A percentile compares a stretch with the other conserved stretches of the same genome.
These are phyloP conservation scores for Paraleonurus japonicus DNA, from an alignment of 257 asterid genomes.

Conservation along the genomic window DNA sequence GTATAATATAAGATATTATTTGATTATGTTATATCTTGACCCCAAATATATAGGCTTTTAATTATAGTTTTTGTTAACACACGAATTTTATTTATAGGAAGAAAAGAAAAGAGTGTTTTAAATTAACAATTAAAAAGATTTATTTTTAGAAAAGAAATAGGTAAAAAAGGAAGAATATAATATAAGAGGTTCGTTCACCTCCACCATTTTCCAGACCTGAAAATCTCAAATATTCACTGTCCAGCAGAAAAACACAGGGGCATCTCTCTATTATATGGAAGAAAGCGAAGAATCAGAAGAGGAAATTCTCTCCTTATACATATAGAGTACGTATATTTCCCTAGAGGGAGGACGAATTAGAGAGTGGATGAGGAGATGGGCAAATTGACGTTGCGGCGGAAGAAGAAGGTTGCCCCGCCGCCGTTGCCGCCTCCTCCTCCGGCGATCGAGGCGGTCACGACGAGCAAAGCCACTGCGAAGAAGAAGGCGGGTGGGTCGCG, in stretches of 20 bases:
- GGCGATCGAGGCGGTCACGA: slow-evolving; percentile 32
- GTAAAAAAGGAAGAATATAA: not conserved
- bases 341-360: slow-evolving; percentile 2
- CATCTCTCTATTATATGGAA: slow-evolving; percentile 28
- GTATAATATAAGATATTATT: too few relatives aligned
- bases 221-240: slow-evolving; percentile 1
- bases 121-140: too few relatives aligned
- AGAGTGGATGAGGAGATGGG: slow-evolving; percentile 37
- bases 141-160: not conserved
- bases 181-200: slow-evolving; percentile 2
- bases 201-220: slow-evolving; percentile 7
- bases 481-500: slow-evolving; percentile 77
- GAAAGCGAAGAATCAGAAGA: slow-evolving; percentile 33
- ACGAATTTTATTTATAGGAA: too few relatives aligned
- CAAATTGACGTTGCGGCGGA: slow-evolving; percentile 46
- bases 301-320: slow-evolving; percentile 5
- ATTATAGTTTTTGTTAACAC: too few relatives aligned
- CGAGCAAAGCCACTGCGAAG: slow-evolving; percentile 52
- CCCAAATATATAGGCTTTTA: too few relatives aligned
- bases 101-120: too few relatives aligned
- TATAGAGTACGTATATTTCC: not conserved
- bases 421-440: slow-evolving; percentile 43
- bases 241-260: slow-evolving; percentile 7
- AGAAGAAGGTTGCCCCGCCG: slow-evolving; percentile 48
- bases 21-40: too few relatives aligned